Evolutionary conservation across 2,329 filamentous ascomycete genomes (phyloP), one percentile per base, ranked within the genome.

Genomic region (Cryoendolithus antarcticus): DNA sequence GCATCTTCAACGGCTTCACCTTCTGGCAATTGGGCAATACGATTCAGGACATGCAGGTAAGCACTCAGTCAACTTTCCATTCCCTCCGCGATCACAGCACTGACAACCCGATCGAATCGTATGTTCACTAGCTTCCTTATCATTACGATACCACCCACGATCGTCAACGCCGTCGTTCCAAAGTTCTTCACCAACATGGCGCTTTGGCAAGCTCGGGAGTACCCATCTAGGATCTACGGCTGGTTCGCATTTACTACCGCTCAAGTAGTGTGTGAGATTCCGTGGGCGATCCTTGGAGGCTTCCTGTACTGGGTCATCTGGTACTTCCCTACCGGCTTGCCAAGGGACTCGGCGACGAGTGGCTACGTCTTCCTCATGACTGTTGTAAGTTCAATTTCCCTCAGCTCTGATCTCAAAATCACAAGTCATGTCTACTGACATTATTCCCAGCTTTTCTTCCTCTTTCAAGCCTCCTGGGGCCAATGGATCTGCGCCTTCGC

Each of bases 401-500:
- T 19, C 15, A 5, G 15, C 15, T 19, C 15, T 19, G 15, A 19
- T 19, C 15, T 19, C 15, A 19, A 19, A 19, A 19, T 19, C 15
- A 19, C 15, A 19, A 19, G 15, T 19, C 15, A 19, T 19, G 15
- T 19, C 5, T 19, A 27, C 24, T 27, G 24, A 27, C 24, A 6
- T 6, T 8, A 27, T 27, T 27, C 7, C 24, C 24, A 27, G 52
- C 69, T 89, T 1, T 86, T 86, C 63, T 85, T 77, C 65, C 59
- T 88, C 7, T 88, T 86, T 68, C 73, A 78, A 57, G 72, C 71
- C 27, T 77, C 69, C 48, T 88, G 79, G 82, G 85, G 81, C 12
- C 83, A 86, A 56, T 89, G 82, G 82, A 85, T 91, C 49, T 82
- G 78, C 46, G 83, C 85, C 1, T 86, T 86, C 58, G 81, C 83